Evolutionary conservation across 2,329 filamentous ascomycete genomes (phyloP).

Genomic region (Rhynchosporium secalis): DNA sequence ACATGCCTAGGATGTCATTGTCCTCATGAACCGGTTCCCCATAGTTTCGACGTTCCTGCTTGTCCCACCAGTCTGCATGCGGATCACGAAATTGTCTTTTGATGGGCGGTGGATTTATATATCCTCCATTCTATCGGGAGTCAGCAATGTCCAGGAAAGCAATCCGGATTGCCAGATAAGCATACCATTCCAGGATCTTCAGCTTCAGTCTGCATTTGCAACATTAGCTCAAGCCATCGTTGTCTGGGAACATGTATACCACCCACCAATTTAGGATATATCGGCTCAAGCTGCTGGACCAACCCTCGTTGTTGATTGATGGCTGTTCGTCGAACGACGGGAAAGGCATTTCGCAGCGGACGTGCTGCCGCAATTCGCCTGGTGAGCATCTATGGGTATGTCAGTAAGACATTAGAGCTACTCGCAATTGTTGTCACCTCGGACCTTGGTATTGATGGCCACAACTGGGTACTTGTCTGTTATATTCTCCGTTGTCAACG

Average conservation of each 20-base stretch:
- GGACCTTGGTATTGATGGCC: constrained; percentile 20
- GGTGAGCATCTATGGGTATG: constrained; percentile 55
- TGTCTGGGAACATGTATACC: background rate
- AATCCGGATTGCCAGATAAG: constrained; percentile 24
- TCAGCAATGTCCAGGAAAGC: background rate
- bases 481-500: background rate
- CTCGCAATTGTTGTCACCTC: background rate
- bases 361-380: constrained; percentile 57
- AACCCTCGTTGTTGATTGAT: constrained; percentile 53
- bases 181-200: constrained; percentile 68
- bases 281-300: constrained; percentile 25
- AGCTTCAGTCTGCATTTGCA: constrained; percentile 47
- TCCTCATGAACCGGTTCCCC: constrained; percentile 97
- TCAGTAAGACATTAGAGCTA: constrained; percentile 4
- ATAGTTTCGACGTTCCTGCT: constrained; percentile 95
- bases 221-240: constrained; percentile 25
- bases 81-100: constrained; percentile 94
- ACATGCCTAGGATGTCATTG: constrained; percentile 87
- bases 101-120: constrained; percentile 73
- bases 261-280: constrained; percentile 38
- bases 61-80: constrained; percentile 93
- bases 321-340: constrained; percentile 51
- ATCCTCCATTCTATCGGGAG: constrained; percentile 70
- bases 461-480: constrained; percentile 13
- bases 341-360: constrained; percentile 48